These are phyloP conservation scores for Pseudogymnoascus sp. DNA, from an alignment of 2,329 filamentous ascomycete genomes.

Conservation along the genomic window DNA sequence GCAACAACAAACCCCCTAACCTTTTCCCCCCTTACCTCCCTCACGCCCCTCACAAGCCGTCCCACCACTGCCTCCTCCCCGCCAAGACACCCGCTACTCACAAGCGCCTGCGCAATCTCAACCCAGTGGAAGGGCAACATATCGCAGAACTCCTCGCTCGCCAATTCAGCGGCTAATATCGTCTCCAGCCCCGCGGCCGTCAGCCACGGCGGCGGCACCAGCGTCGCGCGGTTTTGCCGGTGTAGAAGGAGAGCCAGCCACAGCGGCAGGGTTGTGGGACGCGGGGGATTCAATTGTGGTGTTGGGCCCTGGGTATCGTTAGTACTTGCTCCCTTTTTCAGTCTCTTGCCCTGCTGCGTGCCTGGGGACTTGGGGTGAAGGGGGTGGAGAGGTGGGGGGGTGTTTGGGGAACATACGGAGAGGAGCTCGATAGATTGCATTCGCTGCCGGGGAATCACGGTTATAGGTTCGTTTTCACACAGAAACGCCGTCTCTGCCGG, in stretches of 20 bases:
- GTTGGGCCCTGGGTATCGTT: constrained; percentile 58
- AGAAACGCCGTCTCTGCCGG: constrained; percentile 87
- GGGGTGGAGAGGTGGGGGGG: constrained; percentile 22
- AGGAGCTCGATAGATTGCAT: constrained; percentile 80
- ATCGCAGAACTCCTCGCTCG: constrained; percentile 63
- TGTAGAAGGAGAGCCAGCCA: constrained; percentile 96
- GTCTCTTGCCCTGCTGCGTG: neutral
- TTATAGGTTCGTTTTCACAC: constrained; percentile 96
- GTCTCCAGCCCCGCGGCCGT: constrained; percentile 64
- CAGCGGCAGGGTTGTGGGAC: constrained; percentile 70
- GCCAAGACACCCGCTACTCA: constrained; percentile 80
- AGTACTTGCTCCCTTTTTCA: constrained; percentile 2
- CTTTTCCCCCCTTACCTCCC: constrained; percentile 85
- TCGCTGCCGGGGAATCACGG: constrained; percentile 81
- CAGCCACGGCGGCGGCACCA: constrained; percentile 85
- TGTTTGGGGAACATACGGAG: constrained; percentile 53
- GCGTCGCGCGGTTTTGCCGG: constrained; percentile 87
- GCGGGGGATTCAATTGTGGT: constrained; percentile 68
- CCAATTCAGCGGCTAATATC: constrained; percentile 75
- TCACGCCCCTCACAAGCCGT: constrained; percentile 66
- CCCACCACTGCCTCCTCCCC: constrained; percentile 65
- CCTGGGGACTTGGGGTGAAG: constrained; percentile 65
- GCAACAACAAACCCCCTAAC: constrained; percentile 46
- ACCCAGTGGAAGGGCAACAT: constrained; percentile 92
- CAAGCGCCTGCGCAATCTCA: constrained; percentile 77